A percentile compares a stretch with the other conserved stretches of the same genome.
These are phyloP conservation scores for Melaleuca alternifolia DNA, from an alignment of 345 rosid species.

Conservation along the genomic window DNA sequence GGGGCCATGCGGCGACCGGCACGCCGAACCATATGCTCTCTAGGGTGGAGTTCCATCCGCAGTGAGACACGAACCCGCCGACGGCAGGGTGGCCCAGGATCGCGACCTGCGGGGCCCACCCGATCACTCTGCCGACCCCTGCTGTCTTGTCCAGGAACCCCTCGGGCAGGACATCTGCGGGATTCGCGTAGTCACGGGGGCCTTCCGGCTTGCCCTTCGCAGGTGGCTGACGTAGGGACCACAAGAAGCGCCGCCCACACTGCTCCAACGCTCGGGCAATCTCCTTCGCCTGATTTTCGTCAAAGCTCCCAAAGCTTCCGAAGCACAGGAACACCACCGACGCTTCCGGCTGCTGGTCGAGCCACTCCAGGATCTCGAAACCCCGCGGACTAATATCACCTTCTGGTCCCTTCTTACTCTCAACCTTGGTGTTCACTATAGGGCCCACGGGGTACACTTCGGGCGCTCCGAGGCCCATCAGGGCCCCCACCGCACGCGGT, in stretches of 20 bases:
- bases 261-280: neutral
- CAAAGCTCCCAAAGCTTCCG: conserved; percentile 53
- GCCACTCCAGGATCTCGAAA: conserved; percentile 33
- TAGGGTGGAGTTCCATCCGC: conserved; percentile 52
- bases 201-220: neutral
- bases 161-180: conserved; percentile 18
- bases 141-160: conserved; percentile 33
- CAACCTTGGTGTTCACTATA: conserved; percentile 18
- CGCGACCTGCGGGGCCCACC: conserved; percentile 43
- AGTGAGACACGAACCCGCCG: conserved; percentile 58
- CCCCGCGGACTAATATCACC: neutral
- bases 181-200: conserved; percentile 11
- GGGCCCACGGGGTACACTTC: conserved; percentile 46
- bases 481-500: conserved; percentile 9
- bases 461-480: conserved; percentile 3
- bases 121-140: conserved; percentile 21
- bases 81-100: conserved; percentile 9
- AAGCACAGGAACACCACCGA: conserved; percentile 62
- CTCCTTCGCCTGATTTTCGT: conserved; percentile 26
- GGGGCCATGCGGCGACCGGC: conserved; percentile 47
- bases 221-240: conserved; percentile 27
- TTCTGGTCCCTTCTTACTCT: neutral
- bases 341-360: conserved; percentile 29
- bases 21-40: conserved; percentile 49
- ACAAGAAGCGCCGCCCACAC: conserved; percentile 4